Percentiles rank a stretch among this genome's conserved stretches.
Conservation (phyloP, 257 asterid species). For the Voacanga thouarsii region DNA sequence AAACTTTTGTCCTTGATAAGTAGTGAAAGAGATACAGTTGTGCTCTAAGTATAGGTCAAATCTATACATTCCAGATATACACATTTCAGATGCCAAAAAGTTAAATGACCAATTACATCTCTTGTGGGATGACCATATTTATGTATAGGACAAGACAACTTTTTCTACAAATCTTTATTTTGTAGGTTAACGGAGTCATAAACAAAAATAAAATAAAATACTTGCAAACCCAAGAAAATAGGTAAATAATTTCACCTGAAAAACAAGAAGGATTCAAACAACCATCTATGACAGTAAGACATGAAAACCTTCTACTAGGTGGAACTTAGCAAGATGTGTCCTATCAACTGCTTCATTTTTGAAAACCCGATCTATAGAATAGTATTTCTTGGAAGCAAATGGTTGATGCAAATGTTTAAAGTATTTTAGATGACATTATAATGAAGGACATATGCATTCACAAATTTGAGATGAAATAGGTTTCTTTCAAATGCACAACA, state of each 20-base stretch:
- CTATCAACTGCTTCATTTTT: conserved; percentile 98
- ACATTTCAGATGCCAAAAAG: no score
- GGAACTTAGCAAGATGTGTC: conserved; percentile 98
- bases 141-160: background rate
- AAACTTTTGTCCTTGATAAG: no score
- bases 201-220: background rate
- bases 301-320: conserved; percentile 87
- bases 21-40: no score
- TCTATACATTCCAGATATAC: no score
- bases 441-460: background rate
- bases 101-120: no score
- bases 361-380: conserved; percentile 94
- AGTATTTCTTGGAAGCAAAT: conserved; percentile 81
- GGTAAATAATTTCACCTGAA: no score
- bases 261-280: background rate
- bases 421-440: conserved; percentile 12
- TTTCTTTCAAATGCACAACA: background rate
- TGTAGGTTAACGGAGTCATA: background rate
- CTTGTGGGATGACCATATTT: background rate
- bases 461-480: conserved; percentile 1
- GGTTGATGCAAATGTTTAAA: conserved; percentile 49
- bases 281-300: background rate
- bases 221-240: background rate
- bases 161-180: background rate
- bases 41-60: no score